Percentiles rank a stretch among this genome's conserved stretches.
Conservation (phyloP, 176 grass and related monocot genomes). For the Ananas comosus region DNA sequence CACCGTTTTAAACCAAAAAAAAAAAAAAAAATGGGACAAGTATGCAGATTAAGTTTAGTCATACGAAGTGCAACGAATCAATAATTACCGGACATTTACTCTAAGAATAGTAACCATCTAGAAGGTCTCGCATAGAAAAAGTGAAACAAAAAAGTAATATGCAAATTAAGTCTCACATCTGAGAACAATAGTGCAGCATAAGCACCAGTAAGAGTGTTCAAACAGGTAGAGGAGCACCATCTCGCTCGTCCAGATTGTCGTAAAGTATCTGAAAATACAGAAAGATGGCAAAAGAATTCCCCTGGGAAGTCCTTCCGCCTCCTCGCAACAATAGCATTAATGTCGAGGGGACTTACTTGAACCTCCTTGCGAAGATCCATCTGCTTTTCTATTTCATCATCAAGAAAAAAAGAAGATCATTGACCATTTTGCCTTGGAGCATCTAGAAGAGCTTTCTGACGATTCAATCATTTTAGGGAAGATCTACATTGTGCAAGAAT, state of each 20-base stretch:
- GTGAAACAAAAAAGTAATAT: not conserved
- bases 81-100: too few relatives aligned
- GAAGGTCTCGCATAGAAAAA: too few relatives aligned
- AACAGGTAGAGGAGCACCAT: constrained; percentile 46
- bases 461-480: too few relatives aligned
- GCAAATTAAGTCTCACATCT: not conserved
- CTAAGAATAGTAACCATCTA: too few relatives aligned
- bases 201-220: not conserved
- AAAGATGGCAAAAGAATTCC: constrained; percentile 76
- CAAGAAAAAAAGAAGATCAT: not conserved
- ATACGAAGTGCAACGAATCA: too few relatives aligned
- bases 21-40: too few relatives aligned
- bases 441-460: too few relatives aligned
- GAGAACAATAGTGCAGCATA: not conserved
- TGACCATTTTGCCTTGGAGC: too few relatives aligned
- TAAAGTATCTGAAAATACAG: constrained; percentile 46
- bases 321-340: constrained; percentile 70
- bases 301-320: constrained; percentile 64
- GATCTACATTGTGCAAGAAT: too few relatives aligned
- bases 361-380: constrained; percentile 74
- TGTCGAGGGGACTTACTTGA: constrained; percentile 52
- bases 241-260: constrained; percentile 59
- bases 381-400: constrained; percentile 74
- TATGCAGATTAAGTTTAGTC: too few relatives aligned
- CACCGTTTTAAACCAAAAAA: too few relatives aligned